Evolutionary conservation across 2,329 filamentous ascomycete genomes (phyloP), one percentile per base, ranked within the genome.

Genomic region (Beauveria scarabaeidicola): DNA sequence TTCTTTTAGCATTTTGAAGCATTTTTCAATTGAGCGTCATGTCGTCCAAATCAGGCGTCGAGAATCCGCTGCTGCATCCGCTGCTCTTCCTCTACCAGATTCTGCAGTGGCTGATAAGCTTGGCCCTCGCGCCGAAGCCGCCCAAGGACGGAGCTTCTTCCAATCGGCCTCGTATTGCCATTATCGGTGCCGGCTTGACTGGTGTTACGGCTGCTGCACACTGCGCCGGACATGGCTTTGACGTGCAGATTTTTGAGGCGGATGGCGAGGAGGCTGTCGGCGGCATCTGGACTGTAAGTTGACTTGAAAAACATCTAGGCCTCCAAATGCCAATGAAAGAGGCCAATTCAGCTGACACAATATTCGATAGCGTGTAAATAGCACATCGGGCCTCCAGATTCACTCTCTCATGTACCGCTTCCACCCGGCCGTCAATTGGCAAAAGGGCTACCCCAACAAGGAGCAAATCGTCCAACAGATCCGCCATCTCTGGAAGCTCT

Each of bases 361-460:
- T 6, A 7, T 11, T 7, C 3, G 29, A 0, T 61, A 90, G 85
- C 81, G 82, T 71, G 89, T 94, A 44, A 93, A 94, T 74, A 89
- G 88, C 55, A 92, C 89, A 0, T 92, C 89, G 0, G 84, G 88
- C 17, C 80, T 95, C 0, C 90, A 94, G 68, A 92, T 95, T 23
- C 89, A 95, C 70, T 90, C 86, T 21, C 72, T 92, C 61, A 94
- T 94, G 90, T 95, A 93, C 71, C 83, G 90, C 23, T 96, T 95
- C 70, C 89, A 93, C 65, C 91, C 91, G 0, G 88, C 87, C 0
- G 83, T 95, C 1, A 78, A 82, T 62, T 95, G 89, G 85, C 77
- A 82, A 38, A 76, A 79, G 32, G 89, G 89, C n/a, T 95, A 95
- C 67, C 91, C 91, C 0, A 81, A 86, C 62, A 85, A 89, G 53